phyloP scores from a whole-genome alignment of 2,329 filamentous ascomycete genomes.

The Gnomoniopsis smithogilvyi region DNA sequence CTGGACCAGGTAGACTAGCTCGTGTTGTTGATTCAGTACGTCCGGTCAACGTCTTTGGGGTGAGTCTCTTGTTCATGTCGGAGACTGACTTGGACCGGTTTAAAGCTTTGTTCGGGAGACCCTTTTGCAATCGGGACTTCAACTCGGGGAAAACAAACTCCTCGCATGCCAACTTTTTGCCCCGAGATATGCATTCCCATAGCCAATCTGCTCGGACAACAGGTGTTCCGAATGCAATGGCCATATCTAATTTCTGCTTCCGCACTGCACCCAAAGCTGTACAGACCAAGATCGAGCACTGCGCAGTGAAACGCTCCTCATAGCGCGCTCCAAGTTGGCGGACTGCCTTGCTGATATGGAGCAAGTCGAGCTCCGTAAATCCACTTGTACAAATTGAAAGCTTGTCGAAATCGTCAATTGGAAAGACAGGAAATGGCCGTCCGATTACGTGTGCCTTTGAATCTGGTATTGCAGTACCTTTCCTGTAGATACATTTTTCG shows the following conservation, averaged over 20 bases:
- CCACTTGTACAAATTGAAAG: conserved; percentile 76
- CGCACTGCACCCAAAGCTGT: conserved; percentile 54
- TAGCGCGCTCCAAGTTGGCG: conserved; percentile 77
- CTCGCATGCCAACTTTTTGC: conserved; percentile 43
- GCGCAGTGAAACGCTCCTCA: conserved; percentile 69
- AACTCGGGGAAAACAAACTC: conserved; percentile 47
- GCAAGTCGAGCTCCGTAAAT: conserved; percentile 78
- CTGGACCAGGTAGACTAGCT: conserved; percentile 7
- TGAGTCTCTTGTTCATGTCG: conserved; percentile 12
- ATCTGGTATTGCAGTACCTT: conserved; percentile 57
- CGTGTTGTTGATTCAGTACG: conserved; percentile 5
- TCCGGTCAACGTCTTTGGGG: conserved; percentile 5
- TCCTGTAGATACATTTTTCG: conserved; percentile 80
- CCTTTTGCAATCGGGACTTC: conserved; percentile 25
- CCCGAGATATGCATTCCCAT: conserved; percentile 70
- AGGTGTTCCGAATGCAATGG: conserved; percentile 71
- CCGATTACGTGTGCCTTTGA: conserved; percentile 71
- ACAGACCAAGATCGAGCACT: conserved; percentile 76
- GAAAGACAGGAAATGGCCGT: conserved; percentile 70
- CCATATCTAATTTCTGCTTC: conserved; percentile 76
- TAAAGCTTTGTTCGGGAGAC: conserved; percentile 1
- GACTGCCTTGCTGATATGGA: conserved; percentile 78
- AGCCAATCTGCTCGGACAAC: conserved; percentile 83
- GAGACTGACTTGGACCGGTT: conserved; percentile 14
- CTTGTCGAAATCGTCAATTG: conserved; percentile 65